Conservation (phyloP, 768 basidiomycete genomes). For the Erythrobasidium yunnanense region DNA sequence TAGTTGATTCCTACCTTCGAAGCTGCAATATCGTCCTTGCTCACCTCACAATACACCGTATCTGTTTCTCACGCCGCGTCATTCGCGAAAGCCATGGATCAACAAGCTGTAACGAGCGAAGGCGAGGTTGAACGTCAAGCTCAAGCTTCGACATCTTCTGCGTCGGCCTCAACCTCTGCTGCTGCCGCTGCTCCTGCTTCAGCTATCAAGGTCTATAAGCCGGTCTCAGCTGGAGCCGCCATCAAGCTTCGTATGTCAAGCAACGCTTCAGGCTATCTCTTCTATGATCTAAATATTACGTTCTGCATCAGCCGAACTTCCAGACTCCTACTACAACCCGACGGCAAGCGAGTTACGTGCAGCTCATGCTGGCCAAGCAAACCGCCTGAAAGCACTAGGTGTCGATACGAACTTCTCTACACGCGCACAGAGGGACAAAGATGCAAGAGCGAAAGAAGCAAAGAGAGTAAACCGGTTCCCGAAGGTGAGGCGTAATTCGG, state of each 20-base stretch:
- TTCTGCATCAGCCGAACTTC: slow-evolving; percentile 14
- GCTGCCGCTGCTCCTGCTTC: not conserved
- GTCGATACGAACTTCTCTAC: slow-evolving; percentile 13
- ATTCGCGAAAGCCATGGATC: too few species aligned
- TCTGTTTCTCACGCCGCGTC: too few species aligned
- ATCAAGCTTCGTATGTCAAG: not conserved
- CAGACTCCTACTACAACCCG: slow-evolving; percentile 24
- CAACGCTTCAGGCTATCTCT: not conserved
- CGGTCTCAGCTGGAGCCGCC: not conserved
- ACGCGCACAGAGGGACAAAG: slow-evolving; percentile 14
- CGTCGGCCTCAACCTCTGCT: not conserved
- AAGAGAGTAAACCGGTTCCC: slow-evolving; percentile 16
- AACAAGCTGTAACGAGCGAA: not conserved
- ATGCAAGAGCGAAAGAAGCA: slow-evolving; percentile 6
- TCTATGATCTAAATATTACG: not conserved
- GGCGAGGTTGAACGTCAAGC: not conserved
- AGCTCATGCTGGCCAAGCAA: slow-evolving; percentile 13
- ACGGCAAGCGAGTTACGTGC: slow-evolving; percentile 21
- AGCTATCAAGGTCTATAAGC: slow-evolving; percentile 7
- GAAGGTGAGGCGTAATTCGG: not conserved
- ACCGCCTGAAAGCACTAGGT: slow-evolving; percentile 2
- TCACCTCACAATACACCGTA: too few species aligned
- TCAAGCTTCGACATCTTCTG: not conserved
- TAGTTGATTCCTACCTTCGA: too few species aligned
- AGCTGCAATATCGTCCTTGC: too few species aligned